Evolutionary conservation across 2,329 filamentous ascomycete species (phyloP).

Genomic region (Huntiella abstrusa): DNA sequence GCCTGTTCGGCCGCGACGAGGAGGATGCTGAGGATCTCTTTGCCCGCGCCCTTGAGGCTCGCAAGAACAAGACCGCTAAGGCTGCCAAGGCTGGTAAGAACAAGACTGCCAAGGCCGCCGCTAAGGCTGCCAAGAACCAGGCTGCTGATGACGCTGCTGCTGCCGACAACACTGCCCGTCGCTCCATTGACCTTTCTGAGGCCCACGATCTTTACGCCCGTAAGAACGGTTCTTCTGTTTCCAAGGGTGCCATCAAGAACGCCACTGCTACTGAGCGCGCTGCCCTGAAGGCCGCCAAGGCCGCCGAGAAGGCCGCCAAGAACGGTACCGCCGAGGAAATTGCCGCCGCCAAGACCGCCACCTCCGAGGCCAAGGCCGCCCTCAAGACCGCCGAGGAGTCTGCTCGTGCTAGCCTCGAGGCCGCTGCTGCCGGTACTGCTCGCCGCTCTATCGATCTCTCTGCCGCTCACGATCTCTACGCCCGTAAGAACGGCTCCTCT

Average conservation of each 20-base stretch:
- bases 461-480: no score
- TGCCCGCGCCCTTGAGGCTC: slow-evolving; percentile 3
- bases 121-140: slow-evolving; percentile 1
- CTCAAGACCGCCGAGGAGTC: no score
- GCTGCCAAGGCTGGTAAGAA: not conserved
- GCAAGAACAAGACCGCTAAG: slow-evolving; percentile 1
- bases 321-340: no score
- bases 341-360: no score
- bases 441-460: no score
- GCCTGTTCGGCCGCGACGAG: not conserved
- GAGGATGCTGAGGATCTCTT: not conserved
- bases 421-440: no score
- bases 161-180: not conserved
- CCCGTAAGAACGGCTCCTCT: no score
- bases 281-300: no score
- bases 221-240: not conserved
- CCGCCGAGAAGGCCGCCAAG: no score
- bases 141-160: not conserved
- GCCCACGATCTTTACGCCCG: not conserved
- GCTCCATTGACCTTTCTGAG: not conserved
- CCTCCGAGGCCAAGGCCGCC: no score
- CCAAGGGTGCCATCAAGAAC: not conserved
- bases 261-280: not conserved
- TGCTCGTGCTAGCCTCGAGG: no score
- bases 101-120: not conserved